Base-by-base conservation (phyloP, 306 rosid genomes). In the Echinosophora koreensis region DNA sequence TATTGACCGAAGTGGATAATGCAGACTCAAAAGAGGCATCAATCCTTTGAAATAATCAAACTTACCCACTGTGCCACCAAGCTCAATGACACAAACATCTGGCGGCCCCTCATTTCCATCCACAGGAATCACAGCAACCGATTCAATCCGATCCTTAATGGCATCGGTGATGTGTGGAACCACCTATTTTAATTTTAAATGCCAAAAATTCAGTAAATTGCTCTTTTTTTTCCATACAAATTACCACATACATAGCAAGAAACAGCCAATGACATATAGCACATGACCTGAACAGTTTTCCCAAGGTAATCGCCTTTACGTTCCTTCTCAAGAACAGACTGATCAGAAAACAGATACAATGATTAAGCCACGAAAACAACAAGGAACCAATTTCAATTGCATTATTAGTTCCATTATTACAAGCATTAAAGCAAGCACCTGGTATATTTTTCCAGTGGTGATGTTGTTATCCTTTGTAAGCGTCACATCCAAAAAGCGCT, bases 161-260 rank as follows among this genome's bases (percentile, higher is more conserved):
- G 99, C 97, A 86, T 96, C 94, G 2, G 99, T 92, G 81, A 96
- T 88, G 87, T 96, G 99, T 1, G 99, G 98, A 79, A 96, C 99
- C 77, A 96, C 99, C 99, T 96, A 83, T 71, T 82, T 60, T 56
- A 83, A 80, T 82, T 60, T 51, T 81, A 80, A 75, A 76, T 5
- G 4, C 58, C 56, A 49, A 14, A 34, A 76, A 65, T 28, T 78
- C 77, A 59, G 69, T 67, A 74, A 77, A 17, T 35, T 42, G 3
- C 70, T 58, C 66, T 66, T 39, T 30, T 17, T 1, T 22, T 22
- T 34, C 39, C 11, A 47, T 22, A 73, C 62, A 52, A 71, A 27
- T 2, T 5, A 17, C 9, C 30, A 57, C 56, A 44, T 28, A 59
- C 6, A 30, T 3, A 39, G 30, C 61, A 78, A 69, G 50, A 51